Percentiles rank a stretch among this genome's conserved stretches.
Conservation (phyloP, 768 basidiomycete species). For the Tephrocybe sp. region DNA sequence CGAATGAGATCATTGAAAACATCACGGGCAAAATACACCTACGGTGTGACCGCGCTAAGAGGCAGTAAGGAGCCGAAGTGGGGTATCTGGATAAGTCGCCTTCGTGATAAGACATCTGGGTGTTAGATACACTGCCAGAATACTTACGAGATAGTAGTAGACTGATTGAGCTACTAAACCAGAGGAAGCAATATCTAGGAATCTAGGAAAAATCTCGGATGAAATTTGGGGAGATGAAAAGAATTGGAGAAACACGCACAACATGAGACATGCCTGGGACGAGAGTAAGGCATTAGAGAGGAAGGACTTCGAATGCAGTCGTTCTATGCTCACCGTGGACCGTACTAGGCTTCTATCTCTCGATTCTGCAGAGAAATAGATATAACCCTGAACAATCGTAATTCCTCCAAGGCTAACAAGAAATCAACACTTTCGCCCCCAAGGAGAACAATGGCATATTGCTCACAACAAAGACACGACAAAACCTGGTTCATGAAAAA, state of each 20-base stretch:
- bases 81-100: slow-evolving; percentile 29
- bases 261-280: slow-evolving; percentile 23
- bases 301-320: neutral
- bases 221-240: neutral
- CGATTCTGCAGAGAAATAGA: slow-evolving; percentile 31
- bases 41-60: slow-evolving; percentile 37
- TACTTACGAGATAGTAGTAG: slow-evolving; percentile 40
- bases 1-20: neutral
- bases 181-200: slow-evolving; percentile 37
- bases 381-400: slow-evolving; percentile 37
- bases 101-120: neutral
- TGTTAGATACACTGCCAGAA: neutral
- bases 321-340: slow-evolving; percentile 23
- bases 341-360: slow-evolving; percentile 27
- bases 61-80: slow-evolving; percentile 39
- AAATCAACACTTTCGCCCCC: neutral
- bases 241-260: slow-evolving; percentile 17
- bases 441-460: neutral
- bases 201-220: slow-evolving; percentile 11
- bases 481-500: slow-evolving; percentile 19
- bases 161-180: slow-evolving; percentile 39
- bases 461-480: slow-evolving; percentile 26
- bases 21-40: slow-evolving; percentile 14
- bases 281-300: neutral
- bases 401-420: slow-evolving; percentile 34